Evolutionary conservation across 78 protist species (phyloP), one percentile per base, ranked within the genome.

Genomic region (Dictyostelium capitatum): DNA sequence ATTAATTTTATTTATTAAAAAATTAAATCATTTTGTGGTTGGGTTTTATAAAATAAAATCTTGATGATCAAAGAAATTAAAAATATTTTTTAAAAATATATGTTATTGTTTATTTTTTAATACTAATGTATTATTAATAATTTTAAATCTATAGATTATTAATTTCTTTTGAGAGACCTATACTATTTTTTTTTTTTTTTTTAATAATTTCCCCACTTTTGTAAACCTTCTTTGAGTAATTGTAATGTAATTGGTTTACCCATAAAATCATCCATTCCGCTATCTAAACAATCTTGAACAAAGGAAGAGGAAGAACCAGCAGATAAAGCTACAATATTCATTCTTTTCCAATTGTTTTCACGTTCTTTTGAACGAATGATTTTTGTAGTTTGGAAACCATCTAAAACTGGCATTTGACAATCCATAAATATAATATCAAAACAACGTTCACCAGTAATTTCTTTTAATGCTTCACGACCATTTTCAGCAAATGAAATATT

Each of bases 391-490:
- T 72, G 82, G 82, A 84, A 84, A 25, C 92, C 92, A 59, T 84
- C 92, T 20, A 84, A 47, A 54, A 84, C 82, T 47, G 92, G 92
- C 92, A 84, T 84, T 79, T 79, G 92, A 47, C 92, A 84, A 73
- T 84, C 92, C 92, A 84, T 84, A 43, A 84, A 73, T 10, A 84
- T 82, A 25, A 84, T 84, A 47, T 72, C 51, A 32, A 75, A 84
- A 28, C 92, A 84, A 46, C 92, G 30, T 79, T 84, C 92, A 47
- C 82, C 50, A 6, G 57, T 56, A 4, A 84, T 84, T 50, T 84
- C 92, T 46, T 84, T 84, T 2, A 84, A 75, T 6, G 92, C 92
- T 25, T 84, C 92, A 41, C 77, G 74, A 17, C 92, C 92, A 57
- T 84, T 84, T 43, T 84, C 92, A 15, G 92, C 72, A 28, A 84